phyloP scores from a whole-genome alignment of 2,329 filamentous ascomycete species.

The Colletotrichum sp. region DNA sequence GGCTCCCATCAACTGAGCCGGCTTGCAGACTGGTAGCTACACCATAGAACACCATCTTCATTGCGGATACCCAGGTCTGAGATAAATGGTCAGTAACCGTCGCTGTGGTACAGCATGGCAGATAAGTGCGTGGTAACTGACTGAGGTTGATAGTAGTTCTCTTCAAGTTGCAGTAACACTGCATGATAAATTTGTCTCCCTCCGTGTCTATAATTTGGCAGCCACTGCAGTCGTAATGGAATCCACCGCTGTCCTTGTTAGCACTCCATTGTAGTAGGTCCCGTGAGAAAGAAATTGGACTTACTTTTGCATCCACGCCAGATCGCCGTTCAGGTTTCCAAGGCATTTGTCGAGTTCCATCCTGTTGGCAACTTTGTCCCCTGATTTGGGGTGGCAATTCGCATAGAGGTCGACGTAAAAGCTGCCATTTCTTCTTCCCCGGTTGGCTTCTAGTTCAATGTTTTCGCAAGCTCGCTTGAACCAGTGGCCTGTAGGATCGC shows the following conservation, averaged over 20 bases:
- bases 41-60: neutral
- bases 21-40: neutral
- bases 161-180: neutral
- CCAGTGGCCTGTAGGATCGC: neutral
- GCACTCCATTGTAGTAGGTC: neutral
- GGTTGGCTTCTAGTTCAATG: neutral
- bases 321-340: neutral
- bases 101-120: neutral
- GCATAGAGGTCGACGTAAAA: neutral
- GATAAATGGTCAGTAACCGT: neutral
- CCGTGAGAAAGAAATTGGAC: neutral
- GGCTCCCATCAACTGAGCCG: neutral
- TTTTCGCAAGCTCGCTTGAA: neutral
- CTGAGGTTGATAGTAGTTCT: neutral
- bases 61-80: neutral
- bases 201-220: neutral
- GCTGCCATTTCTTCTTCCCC: neutral
- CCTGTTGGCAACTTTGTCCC: neutral
- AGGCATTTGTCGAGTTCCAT: neutral
- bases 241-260: neutral
- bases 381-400: neutral
- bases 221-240: neutral
- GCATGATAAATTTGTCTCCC: neutral
- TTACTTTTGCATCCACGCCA: neutral
- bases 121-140: neutral